Conservation (phyloP, 768 basidiomycete species). For the Lentinula guzmanii region DNA sequence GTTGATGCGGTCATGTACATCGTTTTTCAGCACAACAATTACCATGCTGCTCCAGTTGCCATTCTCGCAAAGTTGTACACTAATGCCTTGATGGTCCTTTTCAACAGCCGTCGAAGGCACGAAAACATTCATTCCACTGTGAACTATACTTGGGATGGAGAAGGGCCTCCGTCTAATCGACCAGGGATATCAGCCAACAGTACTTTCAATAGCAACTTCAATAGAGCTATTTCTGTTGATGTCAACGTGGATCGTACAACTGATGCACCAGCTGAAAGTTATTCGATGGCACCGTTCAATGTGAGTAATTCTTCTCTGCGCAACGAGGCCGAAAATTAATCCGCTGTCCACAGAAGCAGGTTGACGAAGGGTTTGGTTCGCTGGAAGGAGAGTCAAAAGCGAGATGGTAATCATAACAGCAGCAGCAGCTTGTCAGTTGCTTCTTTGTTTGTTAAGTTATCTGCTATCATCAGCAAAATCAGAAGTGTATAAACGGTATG, state of each 20-base stretch:
- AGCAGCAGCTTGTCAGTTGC: background rate
- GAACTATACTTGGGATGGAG: constrained; percentile 1
- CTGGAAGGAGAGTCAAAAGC: background rate
- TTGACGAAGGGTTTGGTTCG: background rate
- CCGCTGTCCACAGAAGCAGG: background rate
- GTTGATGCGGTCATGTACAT: constrained; percentile 20
- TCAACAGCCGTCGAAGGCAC: constrained; percentile 20
- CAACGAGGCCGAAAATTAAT: background rate
- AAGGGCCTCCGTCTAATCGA: background rate
- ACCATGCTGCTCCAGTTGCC: constrained; percentile 18
- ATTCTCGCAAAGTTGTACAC: constrained; percentile 24
- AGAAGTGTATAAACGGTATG: no score
- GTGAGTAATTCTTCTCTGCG: background rate
- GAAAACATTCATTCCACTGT: background rate
- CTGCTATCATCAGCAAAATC: no score
- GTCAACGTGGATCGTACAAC: background rate
- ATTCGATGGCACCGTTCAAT: background rate
- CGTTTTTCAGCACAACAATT: constrained; percentile 17
- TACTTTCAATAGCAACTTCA: background rate
- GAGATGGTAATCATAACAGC: background rate
- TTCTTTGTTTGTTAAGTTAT: background rate
- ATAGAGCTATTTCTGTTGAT: background rate
- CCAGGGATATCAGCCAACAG: background rate
- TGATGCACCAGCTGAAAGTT: background rate
- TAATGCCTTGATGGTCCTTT: constrained; percentile 22